Evolutionary conservation across 2,329 filamentous ascomycete species (phyloP).

Genomic region (Dothidotthia symphoricarpi): DNA sequence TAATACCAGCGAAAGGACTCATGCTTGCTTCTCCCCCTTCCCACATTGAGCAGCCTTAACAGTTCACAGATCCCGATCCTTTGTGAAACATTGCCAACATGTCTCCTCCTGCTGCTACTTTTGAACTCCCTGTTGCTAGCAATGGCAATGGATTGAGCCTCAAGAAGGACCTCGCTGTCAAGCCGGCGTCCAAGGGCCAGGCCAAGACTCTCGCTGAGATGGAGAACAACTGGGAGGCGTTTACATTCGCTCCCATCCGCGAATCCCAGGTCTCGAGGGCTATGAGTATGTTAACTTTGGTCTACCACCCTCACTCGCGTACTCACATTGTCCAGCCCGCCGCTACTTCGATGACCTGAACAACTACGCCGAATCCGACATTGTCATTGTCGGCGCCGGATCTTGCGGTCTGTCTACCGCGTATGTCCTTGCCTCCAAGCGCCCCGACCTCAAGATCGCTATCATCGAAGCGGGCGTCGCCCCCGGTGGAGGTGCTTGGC

Average conservation of each 20-base stretch:
- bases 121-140: conserved; percentile 51
- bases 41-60: conserved; percentile 30
- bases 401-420: conserved; percentile 83
- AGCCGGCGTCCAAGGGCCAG: conserved; percentile 46
- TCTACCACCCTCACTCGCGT: neutral
- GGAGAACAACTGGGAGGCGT: conserved; percentile 74
- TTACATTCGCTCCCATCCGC: conserved; percentile 81
- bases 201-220: conserved; percentile 63
- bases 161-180: conserved; percentile 48
- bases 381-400: conserved; percentile 89
- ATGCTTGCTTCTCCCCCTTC: conserved; percentile 63
- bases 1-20: conserved; percentile 99
- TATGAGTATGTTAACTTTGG: conserved; percentile 58
- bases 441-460: conserved; percentile 87
- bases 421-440: conserved; percentile 77
- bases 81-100: conserved; percentile 50
- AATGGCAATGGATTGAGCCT: conserved; percentile 34
- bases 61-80: conserved; percentile 30
- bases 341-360: conserved; percentile 92
- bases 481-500: conserved; percentile 83
- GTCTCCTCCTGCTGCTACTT: conserved; percentile 71
- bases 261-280: conserved; percentile 90
- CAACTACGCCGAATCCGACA: conserved; percentile 85
- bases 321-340: conserved; percentile 47
- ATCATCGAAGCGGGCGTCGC: conserved; percentile 86